phyloP scores from a whole-genome alignment of 768 basidiomycete genomes.

The Russula brevipes region DNA sequence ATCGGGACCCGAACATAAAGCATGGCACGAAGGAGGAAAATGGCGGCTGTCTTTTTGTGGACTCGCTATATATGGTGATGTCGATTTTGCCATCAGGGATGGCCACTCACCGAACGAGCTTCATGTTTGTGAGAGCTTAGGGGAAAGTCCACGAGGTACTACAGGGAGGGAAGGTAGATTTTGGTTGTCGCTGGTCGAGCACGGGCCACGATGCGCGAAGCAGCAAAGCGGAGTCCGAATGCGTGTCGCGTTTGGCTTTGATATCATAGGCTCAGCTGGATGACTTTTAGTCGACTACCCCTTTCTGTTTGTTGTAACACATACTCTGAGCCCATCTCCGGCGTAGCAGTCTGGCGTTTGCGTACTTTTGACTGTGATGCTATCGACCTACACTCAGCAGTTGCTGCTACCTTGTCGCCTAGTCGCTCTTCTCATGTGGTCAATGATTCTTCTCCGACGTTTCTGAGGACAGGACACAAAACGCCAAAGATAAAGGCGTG shows the following conservation, averaged over 20 bases:
- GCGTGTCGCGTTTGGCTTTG: background rate
- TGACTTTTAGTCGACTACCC: too few relatives aligned
- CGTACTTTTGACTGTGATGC: too few relatives aligned
- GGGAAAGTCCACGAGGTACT: background rate
- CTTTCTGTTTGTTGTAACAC: too few relatives aligned
- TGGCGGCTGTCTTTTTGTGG: background rate
- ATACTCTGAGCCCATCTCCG: too few relatives aligned
- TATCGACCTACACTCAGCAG: too few relatives aligned
- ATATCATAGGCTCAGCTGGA: too few relatives aligned
- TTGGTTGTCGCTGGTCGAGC: conserved; percentile 9
- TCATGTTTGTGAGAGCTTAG: conserved; percentile 9
- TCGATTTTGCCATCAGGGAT: background rate
- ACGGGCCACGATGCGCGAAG: background rate
- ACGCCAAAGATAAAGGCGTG: too few relatives aligned
- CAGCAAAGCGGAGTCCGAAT: conserved; percentile 17
- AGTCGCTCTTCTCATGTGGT: too few relatives aligned
- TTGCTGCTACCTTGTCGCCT: too few relatives aligned
- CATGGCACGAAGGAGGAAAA: background rate
- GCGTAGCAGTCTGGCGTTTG: too few relatives aligned
- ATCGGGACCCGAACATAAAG: background rate
- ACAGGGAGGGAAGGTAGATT: background rate
- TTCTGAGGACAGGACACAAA: too few relatives aligned
- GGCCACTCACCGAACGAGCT: conserved; percentile 20
- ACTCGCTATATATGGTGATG: background rate
- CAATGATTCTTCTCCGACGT: too few relatives aligned